phyloP scores from a whole-genome alignment of 1,284 basidiomycete genomes.

The Waitea zeae region DNA sequence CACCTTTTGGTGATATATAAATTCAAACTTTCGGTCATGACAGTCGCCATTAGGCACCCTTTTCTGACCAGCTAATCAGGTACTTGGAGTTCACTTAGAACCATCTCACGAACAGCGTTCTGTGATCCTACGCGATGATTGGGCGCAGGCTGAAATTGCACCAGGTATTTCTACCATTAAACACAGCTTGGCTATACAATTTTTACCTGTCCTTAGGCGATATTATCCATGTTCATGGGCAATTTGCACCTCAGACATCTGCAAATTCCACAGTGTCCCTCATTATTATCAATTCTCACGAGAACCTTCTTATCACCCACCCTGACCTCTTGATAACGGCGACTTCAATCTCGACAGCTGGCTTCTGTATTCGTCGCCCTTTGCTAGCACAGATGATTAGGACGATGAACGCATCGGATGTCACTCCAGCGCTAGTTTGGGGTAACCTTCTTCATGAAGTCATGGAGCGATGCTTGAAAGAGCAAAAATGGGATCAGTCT shows the following conservation, averaged over 20 bases:
- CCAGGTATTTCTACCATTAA: constrained; percentile 19
- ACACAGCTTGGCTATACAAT: constrained; percentile 1
- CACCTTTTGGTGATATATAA: not conserved
- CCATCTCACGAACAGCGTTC: constrained; percentile 19
- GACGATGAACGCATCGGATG: constrained; percentile 37
- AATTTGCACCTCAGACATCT: constrained; percentile 16
- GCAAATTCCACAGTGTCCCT: constrained; percentile 15
- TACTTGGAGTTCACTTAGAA: constrained; percentile 24
- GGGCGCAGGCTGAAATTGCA: constrained; percentile 38
- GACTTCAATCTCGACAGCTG: constrained; percentile 69
- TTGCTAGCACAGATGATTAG: constrained; percentile 47
- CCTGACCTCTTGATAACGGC: constrained; percentile 84
- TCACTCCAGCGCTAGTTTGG: constrained; percentile 60
- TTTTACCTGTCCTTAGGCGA: constrained; percentile 35
- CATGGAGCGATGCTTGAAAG: constrained; percentile 59
- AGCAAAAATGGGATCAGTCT: constrained; percentile 38
- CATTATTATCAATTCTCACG: constrained; percentile 36
- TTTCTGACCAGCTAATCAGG: constrained; percentile 14
- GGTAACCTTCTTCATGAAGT: constrained; percentile 85
- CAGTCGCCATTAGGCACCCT: constrained; percentile 3
- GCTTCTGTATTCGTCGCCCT: constrained; percentile 70
- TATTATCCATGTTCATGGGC: constrained; percentile 61
- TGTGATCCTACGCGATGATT: constrained; percentile 50
- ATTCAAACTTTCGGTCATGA: not conserved
- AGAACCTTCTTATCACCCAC: constrained; percentile 65